phyloP scores from a whole-genome alignment of 169 alveolate genomes.

The Neospora caninum region DNA sequence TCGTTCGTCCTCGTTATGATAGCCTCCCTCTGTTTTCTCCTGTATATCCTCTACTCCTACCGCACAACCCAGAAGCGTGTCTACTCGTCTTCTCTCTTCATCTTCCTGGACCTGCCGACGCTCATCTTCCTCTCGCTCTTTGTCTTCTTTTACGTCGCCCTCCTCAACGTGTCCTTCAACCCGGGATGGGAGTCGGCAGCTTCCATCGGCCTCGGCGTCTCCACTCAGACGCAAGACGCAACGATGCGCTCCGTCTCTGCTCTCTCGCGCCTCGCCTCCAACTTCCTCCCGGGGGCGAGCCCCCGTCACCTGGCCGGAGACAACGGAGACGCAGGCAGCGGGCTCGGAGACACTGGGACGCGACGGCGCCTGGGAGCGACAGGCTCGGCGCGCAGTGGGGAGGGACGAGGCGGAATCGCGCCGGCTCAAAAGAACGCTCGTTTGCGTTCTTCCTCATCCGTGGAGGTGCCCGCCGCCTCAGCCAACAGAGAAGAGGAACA shows the following conservation, averaged over 20 bases:
- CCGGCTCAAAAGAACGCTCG: too few species aligned
- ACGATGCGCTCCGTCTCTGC: background rate
- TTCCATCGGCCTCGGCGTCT: background rate
- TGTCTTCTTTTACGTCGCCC: background rate
- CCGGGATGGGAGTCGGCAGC: background rate
- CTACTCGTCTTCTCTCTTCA: background rate
- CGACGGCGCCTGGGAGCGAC: too few species aligned
- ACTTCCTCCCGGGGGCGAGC: background rate
- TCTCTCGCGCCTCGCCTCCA: background rate
- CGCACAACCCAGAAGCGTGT: background rate
- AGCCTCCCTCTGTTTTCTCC: background rate
- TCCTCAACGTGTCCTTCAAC: background rate
- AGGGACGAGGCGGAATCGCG: too few species aligned
- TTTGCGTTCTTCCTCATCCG: too few species aligned
- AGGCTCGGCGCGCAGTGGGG: too few species aligned
- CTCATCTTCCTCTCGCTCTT: background rate
- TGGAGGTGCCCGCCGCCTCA: too few species aligned
- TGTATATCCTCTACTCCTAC: background rate
- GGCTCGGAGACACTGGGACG: too few species aligned
- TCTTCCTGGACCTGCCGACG: background rate
- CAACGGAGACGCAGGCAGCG: too few species aligned
- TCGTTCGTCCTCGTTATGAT: background rate
- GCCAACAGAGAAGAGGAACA: too few species aligned
- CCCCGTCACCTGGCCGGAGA: background rate
- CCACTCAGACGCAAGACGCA: background rate